A percentile compares a stretch with the other conserved stretches of the same genome.
These are phyloP conservation scores for Craspedostauros australis DNA, from an alignment of 108 stramenopile species.

Conservation along the genomic window DNA sequence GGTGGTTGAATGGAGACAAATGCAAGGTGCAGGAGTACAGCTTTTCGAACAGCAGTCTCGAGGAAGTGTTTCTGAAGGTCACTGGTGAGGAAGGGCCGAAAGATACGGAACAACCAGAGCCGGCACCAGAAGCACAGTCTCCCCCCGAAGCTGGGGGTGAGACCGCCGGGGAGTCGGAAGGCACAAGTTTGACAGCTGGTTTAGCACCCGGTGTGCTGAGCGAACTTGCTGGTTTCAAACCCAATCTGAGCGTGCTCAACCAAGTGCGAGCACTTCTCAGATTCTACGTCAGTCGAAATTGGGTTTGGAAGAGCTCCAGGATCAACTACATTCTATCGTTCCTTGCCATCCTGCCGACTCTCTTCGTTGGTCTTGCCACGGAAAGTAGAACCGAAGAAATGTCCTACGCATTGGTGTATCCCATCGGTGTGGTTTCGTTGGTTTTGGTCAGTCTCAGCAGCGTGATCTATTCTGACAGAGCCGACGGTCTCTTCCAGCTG, in stretches of 20 bases:
- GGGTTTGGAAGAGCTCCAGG: constrained; percentile 27
- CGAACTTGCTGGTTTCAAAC: constrained; percentile 8
- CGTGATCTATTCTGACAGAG: constrained; percentile 30
- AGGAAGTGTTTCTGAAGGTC: constrained; percentile 52
- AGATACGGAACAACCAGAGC: neutral
- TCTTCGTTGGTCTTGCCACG: too few relatives aligned
- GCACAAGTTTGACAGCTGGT: neutral
- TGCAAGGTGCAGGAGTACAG: constrained; percentile 33
- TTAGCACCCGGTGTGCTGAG: neutral
- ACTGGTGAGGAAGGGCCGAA: constrained; percentile 17
- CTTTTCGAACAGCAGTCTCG: constrained; percentile 41
- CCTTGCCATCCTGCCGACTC: too few relatives aligned
- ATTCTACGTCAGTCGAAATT: too few relatives aligned
- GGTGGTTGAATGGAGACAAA: constrained; percentile 29
- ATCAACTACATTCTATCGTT: constrained; percentile 29
- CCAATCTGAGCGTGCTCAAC: constrained; percentile 16
- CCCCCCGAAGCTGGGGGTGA: neutral
- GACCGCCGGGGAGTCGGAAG: too few relatives aligned
- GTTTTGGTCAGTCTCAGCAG: constrained; percentile 23
- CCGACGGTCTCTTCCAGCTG: constrained; percentile 33
- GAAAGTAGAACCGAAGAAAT: too few relatives aligned
- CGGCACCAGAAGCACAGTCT: constrained; percentile 1
- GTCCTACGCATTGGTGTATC: constrained; percentile 4
- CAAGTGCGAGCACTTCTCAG: constrained; percentile 25
- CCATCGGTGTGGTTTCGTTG: constrained; percentile 27